Evolutionary conservation across 495 filamentous ascomycete genomes (phyloP).

Genomic region (Trypethelium eluteriae): DNA sequence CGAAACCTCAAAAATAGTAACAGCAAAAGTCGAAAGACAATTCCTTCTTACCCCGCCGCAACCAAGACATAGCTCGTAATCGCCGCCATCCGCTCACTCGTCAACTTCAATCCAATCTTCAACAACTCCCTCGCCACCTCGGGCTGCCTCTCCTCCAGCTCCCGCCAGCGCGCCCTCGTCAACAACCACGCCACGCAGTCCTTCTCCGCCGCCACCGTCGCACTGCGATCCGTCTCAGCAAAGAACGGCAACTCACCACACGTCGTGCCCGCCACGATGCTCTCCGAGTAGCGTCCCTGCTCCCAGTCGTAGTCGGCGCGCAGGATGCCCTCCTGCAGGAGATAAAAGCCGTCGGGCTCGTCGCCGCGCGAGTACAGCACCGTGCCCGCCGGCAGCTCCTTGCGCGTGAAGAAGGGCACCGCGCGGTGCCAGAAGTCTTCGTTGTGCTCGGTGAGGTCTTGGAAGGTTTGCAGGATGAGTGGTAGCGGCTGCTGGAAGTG

Average conservation of each 20-base stretch:
- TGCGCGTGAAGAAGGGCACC: conserved; percentile 61
- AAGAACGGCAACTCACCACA: conserved; percentile 97
- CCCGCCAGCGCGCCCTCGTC: conserved; percentile 59
- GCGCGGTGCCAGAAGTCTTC: conserved; percentile 92
- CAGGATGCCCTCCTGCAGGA: conserved; percentile 84
- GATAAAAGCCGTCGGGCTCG: conserved; percentile 64
- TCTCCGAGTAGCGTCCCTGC: conserved; percentile 80
- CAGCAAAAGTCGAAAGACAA: not conserved
- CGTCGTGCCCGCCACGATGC: conserved; percentile 88
- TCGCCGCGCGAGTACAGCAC: conserved; percentile 58
- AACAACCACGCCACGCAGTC: conserved; percentile 78
- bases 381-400: conserved; percentile 58
- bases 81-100: conserved; percentile 79
- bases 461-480: conserved; percentile 86
- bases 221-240: conserved; percentile 75
- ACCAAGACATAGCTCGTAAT: conserved; percentile 52
- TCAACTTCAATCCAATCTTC: conserved; percentile 76
- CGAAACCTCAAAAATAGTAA: not conserved
- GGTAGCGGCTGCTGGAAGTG: conserved; percentile 81
- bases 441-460: conserved; percentile 69
- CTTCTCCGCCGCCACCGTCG: conserved; percentile 74
- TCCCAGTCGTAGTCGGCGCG: conserved; percentile 82
- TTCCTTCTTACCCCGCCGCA: conserved; percentile 20
- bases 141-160: conserved; percentile 57
- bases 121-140: conserved; percentile 79